Conservation (phyloP, 805 yeast genomes). For the Geotrichum ghanense region DNA sequence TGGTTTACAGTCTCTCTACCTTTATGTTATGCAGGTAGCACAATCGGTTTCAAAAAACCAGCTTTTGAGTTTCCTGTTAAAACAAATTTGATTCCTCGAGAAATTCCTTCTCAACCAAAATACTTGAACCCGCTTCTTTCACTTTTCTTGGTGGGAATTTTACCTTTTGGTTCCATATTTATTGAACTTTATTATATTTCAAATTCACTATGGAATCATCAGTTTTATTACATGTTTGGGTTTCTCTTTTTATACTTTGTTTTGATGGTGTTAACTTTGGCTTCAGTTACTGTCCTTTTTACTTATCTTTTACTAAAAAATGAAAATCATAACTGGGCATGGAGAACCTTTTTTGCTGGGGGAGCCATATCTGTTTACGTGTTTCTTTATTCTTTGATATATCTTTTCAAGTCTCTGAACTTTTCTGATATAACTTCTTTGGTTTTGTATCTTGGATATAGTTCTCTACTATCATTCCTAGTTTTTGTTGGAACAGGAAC, state of each 20-base stretch:
- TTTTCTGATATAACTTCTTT: constrained; percentile 67
- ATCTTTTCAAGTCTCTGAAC: constrained; percentile 36
- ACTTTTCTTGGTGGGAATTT: constrained; percentile 69
- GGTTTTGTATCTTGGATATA: constrained; percentile 75
- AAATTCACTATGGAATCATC: constrained; percentile 86
- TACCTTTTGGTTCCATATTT: constrained; percentile 91
- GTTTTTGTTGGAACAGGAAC: constrained; percentile 81
- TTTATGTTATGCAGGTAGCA: constrained; percentile 67
- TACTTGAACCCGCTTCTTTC: constrained; percentile 58
- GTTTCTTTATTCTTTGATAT: constrained; percentile 67
- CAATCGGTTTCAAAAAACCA: constrained; percentile 56
- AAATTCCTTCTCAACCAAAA: constrained; percentile 86
- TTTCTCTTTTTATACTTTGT: constrained; percentile 79
- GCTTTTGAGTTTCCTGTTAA: constrained; percentile 63
- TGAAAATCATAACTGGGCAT: constrained; percentile 95
- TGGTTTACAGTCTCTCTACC: constrained; percentile 88
- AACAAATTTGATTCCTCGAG: constrained; percentile 92
- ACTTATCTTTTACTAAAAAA: constrained; percentile 76
- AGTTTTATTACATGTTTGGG: constrained; percentile 95
- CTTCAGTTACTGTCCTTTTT: constrained; percentile 67
- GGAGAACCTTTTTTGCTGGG: constrained; percentile 79
- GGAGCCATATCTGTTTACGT: constrained; percentile 84
- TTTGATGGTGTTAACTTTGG: constrained; percentile 72
- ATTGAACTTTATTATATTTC: constrained; percentile 90
- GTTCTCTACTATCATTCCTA: constrained; percentile 53